Base-by-base conservation (phyloP, 169 alveolate genomes). In the Plasmodium vinckei region DNA sequence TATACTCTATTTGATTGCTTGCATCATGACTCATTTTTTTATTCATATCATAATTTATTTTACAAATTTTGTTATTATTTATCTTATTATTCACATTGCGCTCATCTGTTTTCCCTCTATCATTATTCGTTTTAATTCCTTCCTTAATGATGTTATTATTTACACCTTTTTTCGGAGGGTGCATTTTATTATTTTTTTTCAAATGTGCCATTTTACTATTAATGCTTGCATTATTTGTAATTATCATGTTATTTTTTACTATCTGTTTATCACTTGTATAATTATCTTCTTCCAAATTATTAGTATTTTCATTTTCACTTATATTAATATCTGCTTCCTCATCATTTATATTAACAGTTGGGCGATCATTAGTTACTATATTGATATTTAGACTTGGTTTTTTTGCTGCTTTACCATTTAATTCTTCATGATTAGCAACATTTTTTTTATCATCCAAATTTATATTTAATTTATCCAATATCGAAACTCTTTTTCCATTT, bases 391-490 rank as follows among this genome's bases (percentile, higher is more conserved):
- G 42, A 33, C 46, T 17, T 46, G 60, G 12, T 23, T 60, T 7
- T 0, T 21, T 53, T 5, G 33, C 12, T 21, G 46, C 19, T 71
- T 13, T 19, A 33, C 0, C 7, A 3, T 33, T 33, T 33, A 33
- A 33, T 33, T 33, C 42, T 33, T 23, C 60, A 9, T 19, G 47
- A 19, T 67, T 67, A 15, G 9, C 33, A 33, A 25, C 56, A 54
- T 67, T 64, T 10, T 65, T 10, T 19, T 79, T 67, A 67, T 67
- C 56, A n/a, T 79, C 54, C 54, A 65, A 57, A 4, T 15, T 61
- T 53, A 65, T 17, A 39, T 67, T 79, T 64, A 79, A 67, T 59
- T 79, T 65, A 49, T 79, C 82, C 15, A 79, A 25, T 59, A 79
- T 64, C 21, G 89, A 79, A n/a, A 33, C 60, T 70, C 89, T 33